Evolutionary conservation across 352 stramenopile genomes (phyloP), one percentile per base, ranked within the genome.

Genomic region (Phytopythium oedochilum): DNA sequence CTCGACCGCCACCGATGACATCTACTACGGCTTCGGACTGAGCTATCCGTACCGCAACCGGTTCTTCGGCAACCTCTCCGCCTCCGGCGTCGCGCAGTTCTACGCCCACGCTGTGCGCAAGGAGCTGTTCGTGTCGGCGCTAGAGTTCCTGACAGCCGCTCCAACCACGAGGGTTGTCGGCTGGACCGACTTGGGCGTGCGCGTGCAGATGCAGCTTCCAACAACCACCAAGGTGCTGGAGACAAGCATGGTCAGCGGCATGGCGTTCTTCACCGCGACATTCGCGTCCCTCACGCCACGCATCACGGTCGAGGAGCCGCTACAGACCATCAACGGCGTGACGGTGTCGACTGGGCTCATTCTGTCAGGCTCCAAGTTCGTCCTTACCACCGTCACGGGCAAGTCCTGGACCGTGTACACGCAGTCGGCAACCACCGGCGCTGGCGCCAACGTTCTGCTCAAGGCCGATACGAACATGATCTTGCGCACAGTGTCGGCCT

Each of bases 181-280:
- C 44, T 93, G 83, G 83, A 75, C 70, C 3, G 83, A 93, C 51
- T 53, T 87, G 3, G 78, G 83, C 12, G 82, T 89, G 43, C 76
- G 59, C 20, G 62, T 87, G 28, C 61, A 76, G 38, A 75, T 89
- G 42, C 56, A 67, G 29, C 32, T 67, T 0, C 52, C 68, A 8
- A 45, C 54, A 3, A 65, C 61, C 18, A 62, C 64, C 2, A 52
- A 53, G n/a, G 59, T 57, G 5, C 49, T 93, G 1, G 72, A 78
- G 29, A 70, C 70, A 10, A 72, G 52, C 45, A 63, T 88, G 38
- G 75, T 91, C 40, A 88, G 65, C 26, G 83, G 78, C 38, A 93
- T 93, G 83, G 69, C 78, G 25, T 93, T 76, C 58, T 80, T 89
- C 54, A 83, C 73, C 4, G 58, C 73, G 18, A 83, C 52, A 17